Percentiles rank a stretch among this genome's conserved stretches.
Conservation (phyloP, 2,329 filamentous ascomycete genomes). For the Colletotrichum lentis region DNA sequence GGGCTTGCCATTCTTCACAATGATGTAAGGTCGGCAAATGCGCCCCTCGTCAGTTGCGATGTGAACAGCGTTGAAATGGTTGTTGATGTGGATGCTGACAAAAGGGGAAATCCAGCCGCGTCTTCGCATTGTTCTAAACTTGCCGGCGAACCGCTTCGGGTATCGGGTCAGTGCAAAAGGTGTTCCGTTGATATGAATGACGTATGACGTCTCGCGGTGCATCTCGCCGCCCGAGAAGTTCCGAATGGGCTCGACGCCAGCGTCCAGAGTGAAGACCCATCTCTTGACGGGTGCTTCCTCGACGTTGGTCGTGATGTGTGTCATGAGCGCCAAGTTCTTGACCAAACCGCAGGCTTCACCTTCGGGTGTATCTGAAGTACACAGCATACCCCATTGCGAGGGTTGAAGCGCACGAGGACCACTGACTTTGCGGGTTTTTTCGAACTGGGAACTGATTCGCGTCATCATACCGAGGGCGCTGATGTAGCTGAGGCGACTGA, state of each 20-base stretch:
- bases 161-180: slow-evolving; percentile 86
- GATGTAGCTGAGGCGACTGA: slow-evolving; percentile 96
- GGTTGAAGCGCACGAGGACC: slow-evolving; percentile 95
- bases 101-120: slow-evolving; percentile 95
- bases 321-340: slow-evolving; percentile 98
- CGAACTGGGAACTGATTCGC: slow-evolving; percentile 96
- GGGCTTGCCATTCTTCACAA: slow-evolving; percentile 87
- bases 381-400: slow-evolving; percentile 98
- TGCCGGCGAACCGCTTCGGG: slow-evolving; percentile 84
- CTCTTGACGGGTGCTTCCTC: slow-evolving; percentile 90
- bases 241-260: slow-evolving; percentile 80
- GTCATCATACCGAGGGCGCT: slow-evolving; percentile 99
- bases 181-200: slow-evolving; percentile 95
- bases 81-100: slow-evolving; percentile 95
- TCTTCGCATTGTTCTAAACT: slow-evolving; percentile 85
- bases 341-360: slow-evolving; percentile 97
- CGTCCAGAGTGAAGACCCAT: slow-evolving; percentile 85
- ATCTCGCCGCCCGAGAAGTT: slow-evolving; percentile 81
- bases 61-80: slow-evolving; percentile 89
- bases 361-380: slow-evolving; percentile 96
- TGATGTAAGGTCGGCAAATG: slow-evolving; percentile 94
- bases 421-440: slow-evolving; percentile 96
- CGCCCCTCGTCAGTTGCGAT: slow-evolving; percentile 97
- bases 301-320: slow-evolving; percentile 96
- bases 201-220: slow-evolving; percentile 82